A percentile compares a stretch with the other conserved stretches of the same genome.
Conservation (phyloP, 768 basidiomycete species). For the Boletellus sp. region DNA sequence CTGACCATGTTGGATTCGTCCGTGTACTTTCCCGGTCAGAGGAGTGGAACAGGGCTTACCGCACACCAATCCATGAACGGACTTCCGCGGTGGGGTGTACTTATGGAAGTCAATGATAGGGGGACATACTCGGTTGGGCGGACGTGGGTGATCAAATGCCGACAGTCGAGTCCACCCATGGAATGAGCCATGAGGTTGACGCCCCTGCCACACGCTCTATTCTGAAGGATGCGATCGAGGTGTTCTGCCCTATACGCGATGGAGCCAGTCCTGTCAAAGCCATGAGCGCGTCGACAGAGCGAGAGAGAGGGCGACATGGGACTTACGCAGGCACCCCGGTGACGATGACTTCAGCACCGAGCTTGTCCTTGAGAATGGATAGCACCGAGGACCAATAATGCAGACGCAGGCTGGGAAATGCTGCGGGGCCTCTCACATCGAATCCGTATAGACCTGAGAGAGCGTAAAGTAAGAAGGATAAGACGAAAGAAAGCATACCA, state of each 20-base stretch:
- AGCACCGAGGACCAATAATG: conserved; percentile 96
- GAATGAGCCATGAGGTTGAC: conserved; percentile 95
- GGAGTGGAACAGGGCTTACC: conserved; percentile 40
- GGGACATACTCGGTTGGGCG: conserved; percentile 81
- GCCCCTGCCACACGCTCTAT: conserved; percentile 66
- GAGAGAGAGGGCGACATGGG: not conserved
- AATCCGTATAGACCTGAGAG: conserved; percentile 86
- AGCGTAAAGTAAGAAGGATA: not conserved
- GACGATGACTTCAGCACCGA: conserved; percentile 94
- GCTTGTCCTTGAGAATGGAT: conserved; percentile 67
- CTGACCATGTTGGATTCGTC: conserved; percentile 36
- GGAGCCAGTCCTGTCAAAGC: conserved; percentile 73
- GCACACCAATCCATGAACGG: conserved; percentile 99
- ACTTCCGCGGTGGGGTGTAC: conserved; percentile 92
- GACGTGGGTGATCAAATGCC: conserved; percentile 86
- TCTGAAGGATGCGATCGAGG: conserved; percentile 68
- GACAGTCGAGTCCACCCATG: conserved; percentile 96
- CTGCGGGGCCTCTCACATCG: conserved; percentile 79
- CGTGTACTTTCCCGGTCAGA: conserved; percentile 5
- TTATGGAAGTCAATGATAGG: conserved; percentile 81
- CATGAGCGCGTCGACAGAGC: not conserved
- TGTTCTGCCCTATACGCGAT: conserved; percentile 75
- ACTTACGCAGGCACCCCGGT: conserved; percentile 89
- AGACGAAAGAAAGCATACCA: conserved; percentile 44
- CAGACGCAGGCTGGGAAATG: conserved; percentile 78